These are phyloP conservation scores for Perkinsus olseni DNA, from an alignment of 169 alveolate genomes.

Conservation along the genomic window DNA sequence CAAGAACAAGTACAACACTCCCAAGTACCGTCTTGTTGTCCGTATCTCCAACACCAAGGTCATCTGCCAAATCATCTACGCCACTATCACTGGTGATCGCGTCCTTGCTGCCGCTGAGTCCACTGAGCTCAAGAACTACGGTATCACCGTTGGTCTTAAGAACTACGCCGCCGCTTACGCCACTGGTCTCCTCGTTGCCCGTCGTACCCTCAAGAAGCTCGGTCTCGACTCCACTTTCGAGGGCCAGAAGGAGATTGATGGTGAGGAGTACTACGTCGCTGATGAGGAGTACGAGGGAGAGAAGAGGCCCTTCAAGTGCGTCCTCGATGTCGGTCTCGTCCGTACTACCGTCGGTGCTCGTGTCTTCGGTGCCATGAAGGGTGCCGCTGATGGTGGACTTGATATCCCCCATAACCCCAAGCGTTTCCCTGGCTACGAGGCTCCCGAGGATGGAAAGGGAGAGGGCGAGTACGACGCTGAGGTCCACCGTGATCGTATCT, in stretches of 20 bases:
- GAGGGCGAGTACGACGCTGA: slow-evolving; percentile 91
- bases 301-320: slow-evolving; percentile 97
- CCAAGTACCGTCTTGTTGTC: slow-evolving; percentile 97
- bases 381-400: slow-evolving; percentile 99
- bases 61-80: slow-evolving; percentile 91
- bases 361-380: slow-evolving; percentile 99
- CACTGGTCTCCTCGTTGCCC: slow-evolving; percentile 96
- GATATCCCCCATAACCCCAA: slow-evolving; percentile 97
- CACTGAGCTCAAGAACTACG: slow-evolving; percentile 90
- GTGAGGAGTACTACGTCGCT: slow-evolving; percentile 90
- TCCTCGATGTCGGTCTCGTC: slow-evolving; percentile 97
- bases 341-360: slow-evolving; percentile 97
- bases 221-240: slow-evolving; percentile 71
- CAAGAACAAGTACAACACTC: slow-evolving; percentile 98
- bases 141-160: slow-evolving; percentile 95
- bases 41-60: slow-evolving; percentile 88
- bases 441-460: slow-evolving; percentile 45
- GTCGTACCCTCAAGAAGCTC: slow-evolving; percentile 89
- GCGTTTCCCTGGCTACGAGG: slow-evolving; percentile 96
- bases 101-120: slow-evolving; percentile 94
- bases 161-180: slow-evolving; percentile 99
- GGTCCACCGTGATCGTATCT: slow-evolving; percentile 93
- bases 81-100: slow-evolving; percentile 96
- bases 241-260: slow-evolving; percentile 89
- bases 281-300: slow-evolving; percentile 83